Evolutionary conservation across 2,329 filamentous ascomycete genomes (phyloP), one percentile per base, ranked within the genome.

Genomic region (Fusarium buxicola): DNA sequence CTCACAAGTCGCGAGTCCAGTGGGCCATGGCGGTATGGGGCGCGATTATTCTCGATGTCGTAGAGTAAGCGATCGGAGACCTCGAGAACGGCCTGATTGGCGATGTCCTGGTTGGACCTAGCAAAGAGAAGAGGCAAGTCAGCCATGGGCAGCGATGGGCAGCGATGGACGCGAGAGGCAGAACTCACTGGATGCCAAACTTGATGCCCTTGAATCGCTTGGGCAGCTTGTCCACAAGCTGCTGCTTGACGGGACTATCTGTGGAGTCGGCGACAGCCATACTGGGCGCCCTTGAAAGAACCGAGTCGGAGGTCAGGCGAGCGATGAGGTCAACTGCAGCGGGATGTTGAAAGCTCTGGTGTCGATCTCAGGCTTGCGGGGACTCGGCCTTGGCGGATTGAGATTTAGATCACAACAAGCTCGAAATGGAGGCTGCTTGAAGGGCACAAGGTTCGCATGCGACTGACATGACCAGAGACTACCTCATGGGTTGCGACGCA

Each of bases 1-100:
- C 77, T 66, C 71, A 85, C 84, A 81, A 99, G 86, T 73, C 91
- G 91, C 61, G 86, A 84, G 77, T 99, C 95, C 64, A 98, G 86
- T 38, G 94, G 92, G 39, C 95, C 95, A 81, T 98, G 87, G 56
- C 85, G 82, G 56, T 91, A 92, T 15, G 93, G 88, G 48, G 85
- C 86, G 73, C 93, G 88, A 72, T 89, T 89, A 72, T 89, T 89
- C 68, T 91, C 89, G 69, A 97, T 86, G 75, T 99, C 93, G 82
- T 97, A 99, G 60, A 98, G 88, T 76, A 94, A 89, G 71, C 93
- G 88, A 75, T 97, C 92, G n/a, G 92, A 96, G 55, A 99, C 90
- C 78, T 97, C 93, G 66, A 98, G 86, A 55, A 97, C 93, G 63
- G 91, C 93, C 78, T 99, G 95, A 74, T 94, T 96, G 69, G 96